phyloP scores from a whole-genome alignment of 23 red algal species.

The Gracilaria vermiculophylla region DNA sequence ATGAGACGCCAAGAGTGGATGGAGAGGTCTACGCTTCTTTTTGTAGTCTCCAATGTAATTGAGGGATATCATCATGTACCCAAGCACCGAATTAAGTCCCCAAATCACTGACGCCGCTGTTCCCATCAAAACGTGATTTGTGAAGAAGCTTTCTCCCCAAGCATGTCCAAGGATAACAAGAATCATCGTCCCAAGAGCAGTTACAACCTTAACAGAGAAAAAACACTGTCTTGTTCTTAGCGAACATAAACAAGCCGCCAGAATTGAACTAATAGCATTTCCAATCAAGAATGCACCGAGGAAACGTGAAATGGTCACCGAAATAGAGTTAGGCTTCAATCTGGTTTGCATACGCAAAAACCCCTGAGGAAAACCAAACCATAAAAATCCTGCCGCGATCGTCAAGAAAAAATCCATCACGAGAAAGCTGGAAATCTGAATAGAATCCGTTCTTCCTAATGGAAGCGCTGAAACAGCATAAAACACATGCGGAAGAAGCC shows the following conservation, averaged over 20 bases:
- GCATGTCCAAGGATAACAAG: constrained; percentile 14
- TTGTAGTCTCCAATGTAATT: neutral
- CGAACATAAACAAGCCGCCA: neutral
- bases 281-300: constrained; percentile 39
- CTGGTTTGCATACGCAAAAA: constrained; percentile 24
- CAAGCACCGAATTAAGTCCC: constrained; percentile 35
- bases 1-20: neutral
- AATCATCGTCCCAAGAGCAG: neutral
- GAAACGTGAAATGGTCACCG: constrained; percentile 36
- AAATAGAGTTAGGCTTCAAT: constrained; percentile 35
- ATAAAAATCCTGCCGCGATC: neutral
- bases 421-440: neutral
- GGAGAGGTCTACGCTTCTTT: constrained; percentile 10
- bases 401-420: constrained; percentile 6
- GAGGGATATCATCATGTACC: neutral
- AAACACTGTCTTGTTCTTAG: constrained; percentile 14
- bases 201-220: constrained; percentile 6
- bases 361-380: constrained; percentile 21
- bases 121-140: neutral
- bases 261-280: constrained; percentile 12
- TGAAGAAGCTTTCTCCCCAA: constrained; percentile 1
- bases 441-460: neutral
- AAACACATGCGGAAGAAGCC: constrained; percentile 30
- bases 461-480: constrained; percentile 21
- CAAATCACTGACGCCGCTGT: constrained; percentile 3